Evolutionary conservation across 441 rosid species (phyloP).

Genomic region (Gossypium lobatum): DNA sequence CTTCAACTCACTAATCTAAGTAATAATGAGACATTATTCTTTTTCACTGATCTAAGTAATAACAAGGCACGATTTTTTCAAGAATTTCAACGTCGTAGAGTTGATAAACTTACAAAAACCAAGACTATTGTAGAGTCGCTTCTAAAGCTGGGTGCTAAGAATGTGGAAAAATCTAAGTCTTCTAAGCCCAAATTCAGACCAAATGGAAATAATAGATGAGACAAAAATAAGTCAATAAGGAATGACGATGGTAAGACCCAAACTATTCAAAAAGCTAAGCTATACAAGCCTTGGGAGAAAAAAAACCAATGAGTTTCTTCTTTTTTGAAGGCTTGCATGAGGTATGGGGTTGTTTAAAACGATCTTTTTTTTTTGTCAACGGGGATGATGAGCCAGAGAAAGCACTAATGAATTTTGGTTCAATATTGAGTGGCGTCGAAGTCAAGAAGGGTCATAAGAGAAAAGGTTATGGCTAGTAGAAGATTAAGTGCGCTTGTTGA

Average conservation of each 20-base stretch:
- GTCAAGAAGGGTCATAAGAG: neutral
- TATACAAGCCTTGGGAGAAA: neutral
- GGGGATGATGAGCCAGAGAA: neutral
- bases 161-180: neutral
- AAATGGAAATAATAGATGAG: neutral
- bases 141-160: neutral
- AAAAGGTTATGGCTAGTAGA: neutral
- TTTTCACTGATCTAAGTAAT: too few species aligned
- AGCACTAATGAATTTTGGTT: neutral
- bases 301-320: neutral
- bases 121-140: neutral
- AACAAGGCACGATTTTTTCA: too few species aligned
- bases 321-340: neutral
- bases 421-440: neutral
- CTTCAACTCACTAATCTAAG: neutral
- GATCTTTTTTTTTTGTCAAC: neutral
- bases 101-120: neutral
- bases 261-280: neutral
- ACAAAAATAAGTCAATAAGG: neutral
- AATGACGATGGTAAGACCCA: neutral
- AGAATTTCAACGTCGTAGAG: neutral
- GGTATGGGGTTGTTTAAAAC: neutral
- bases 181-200: neutral
- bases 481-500: neutral
- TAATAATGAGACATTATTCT: too few species aligned